phyloP scores from a whole-genome alignment of 495 filamentous ascomycete genomes.

The Penicillium lagena region DNA sequence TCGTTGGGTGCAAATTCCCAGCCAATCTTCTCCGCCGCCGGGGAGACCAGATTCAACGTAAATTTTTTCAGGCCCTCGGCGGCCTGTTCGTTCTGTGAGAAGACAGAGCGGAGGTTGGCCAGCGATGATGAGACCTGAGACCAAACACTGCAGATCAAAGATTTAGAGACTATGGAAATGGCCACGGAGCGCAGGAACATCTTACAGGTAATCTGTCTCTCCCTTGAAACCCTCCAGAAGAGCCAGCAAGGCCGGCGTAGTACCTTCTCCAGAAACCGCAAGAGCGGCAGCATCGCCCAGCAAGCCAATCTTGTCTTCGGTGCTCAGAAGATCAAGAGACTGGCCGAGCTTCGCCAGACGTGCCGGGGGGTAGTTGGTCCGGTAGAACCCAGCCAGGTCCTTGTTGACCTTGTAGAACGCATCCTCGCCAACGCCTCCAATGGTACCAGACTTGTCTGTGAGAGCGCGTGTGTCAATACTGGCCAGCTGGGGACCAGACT shows the following conservation, averaged over 20 bases:
- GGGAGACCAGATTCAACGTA: conserved; percentile 60
- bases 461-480: conserved; percentile 47
- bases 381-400: conserved; percentile 83
- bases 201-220: conserved; percentile 74
- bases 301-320: conserved; percentile 85
- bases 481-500: conserved; percentile 39
- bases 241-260: conserved; percentile 68
- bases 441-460: conserved; percentile 65
- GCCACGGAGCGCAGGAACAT: neutral
- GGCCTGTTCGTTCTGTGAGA: conserved; percentile 49
- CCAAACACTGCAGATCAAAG: conserved; percentile 55
- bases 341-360: conserved; percentile 74
- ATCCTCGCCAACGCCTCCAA: conserved; percentile 65
- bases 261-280: conserved; percentile 77
- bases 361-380: conserved; percentile 80
- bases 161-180: conserved; percentile 12
- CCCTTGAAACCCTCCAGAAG: conserved; percentile 74
- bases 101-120: conserved; percentile 56
- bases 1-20: conserved; percentile 76
- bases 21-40: conserved; percentile 69
- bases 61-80: conserved; percentile 68
- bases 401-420: conserved; percentile 88
- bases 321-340: conserved; percentile 62
- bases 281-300: conserved; percentile 89
- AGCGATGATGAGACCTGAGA: conserved; percentile 70